Percentiles rank a stretch among this genome's conserved stretches.
These are phyloP conservation scores for Leccinum arenicola DNA, from an alignment of 768 basidiomycete genomes.

Conservation along the genomic window DNA sequence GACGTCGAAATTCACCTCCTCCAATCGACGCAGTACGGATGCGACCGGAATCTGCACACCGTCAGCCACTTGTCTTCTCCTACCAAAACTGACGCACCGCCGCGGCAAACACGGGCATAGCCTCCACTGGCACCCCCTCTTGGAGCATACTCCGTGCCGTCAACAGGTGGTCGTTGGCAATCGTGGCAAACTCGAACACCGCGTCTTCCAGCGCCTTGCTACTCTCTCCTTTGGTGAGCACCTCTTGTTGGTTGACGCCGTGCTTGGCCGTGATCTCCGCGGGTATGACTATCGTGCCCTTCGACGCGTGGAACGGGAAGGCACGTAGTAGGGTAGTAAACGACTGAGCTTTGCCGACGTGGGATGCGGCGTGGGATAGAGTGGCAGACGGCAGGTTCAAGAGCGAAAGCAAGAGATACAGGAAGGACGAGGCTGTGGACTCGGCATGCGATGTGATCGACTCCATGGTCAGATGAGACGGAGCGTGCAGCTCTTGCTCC, in stretches of 20 bases:
- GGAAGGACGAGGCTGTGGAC: constrained; percentile 73
- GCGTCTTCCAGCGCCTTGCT: constrained; percentile 71
- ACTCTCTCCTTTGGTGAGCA: constrained; percentile 54
- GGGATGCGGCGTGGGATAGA: constrained; percentile 76
- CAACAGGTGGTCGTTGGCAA: constrained; percentile 76
- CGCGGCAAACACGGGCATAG: constrained; percentile 68
- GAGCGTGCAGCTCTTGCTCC: constrained; percentile 65
- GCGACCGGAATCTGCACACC: constrained; percentile 58
- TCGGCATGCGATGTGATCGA: constrained; percentile 73
- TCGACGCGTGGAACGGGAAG: constrained; percentile 72
- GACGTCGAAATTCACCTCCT: constrained; percentile 67
- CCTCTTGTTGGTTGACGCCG: constrained; percentile 75
- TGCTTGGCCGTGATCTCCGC: constrained; percentile 80
- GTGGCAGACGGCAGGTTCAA: constrained; percentile 53
- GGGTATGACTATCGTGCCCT: constrained; percentile 72
- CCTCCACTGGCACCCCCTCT: constrained; percentile 52
- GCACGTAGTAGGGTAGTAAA: constrained; percentile 70
- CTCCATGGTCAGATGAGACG: constrained; percentile 64
- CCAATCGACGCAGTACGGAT: constrained; percentile 62
- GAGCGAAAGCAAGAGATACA: constrained; percentile 74
- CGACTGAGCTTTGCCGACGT: constrained; percentile 74
- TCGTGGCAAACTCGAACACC: constrained; percentile 77
- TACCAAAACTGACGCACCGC: constrained; percentile 49
- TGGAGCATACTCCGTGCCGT: constrained; percentile 72
- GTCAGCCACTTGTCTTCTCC: constrained; percentile 3